These are phyloP conservation scores for Trematosphaeria pertusa DNA, from an alignment of 2,329 filamentous ascomycete genomes.

Conservation along the genomic window DNA sequence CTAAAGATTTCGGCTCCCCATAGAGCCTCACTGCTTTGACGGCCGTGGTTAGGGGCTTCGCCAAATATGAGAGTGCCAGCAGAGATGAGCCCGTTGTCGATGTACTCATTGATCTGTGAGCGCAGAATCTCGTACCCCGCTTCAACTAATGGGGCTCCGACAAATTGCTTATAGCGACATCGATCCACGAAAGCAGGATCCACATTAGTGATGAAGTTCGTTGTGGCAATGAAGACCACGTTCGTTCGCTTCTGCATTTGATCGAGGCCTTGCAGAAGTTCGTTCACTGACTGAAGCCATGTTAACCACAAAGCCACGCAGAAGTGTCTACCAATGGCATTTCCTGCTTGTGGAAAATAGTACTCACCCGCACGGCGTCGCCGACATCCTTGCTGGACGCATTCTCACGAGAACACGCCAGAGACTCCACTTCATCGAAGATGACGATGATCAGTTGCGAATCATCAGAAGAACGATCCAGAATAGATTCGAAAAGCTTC, in stretches of 20 bases:
- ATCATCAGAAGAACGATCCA: conserved; percentile 46
- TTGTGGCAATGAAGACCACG: conserved; percentile 59
- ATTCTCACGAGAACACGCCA: conserved; percentile 54
- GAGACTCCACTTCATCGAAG: conserved; percentile 60
- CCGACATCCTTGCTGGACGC: conserved; percentile 50
- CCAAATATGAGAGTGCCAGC: conserved; percentile 26
- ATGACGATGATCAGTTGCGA: conserved; percentile 54
- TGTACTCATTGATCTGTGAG: conserved; percentile 56
- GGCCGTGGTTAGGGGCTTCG: not conserved
- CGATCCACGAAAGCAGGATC: conserved; percentile 59
- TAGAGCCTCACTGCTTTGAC: too few relatives aligned
- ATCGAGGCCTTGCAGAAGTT: conserved; percentile 58
- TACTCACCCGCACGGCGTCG: conserved; percentile 53
- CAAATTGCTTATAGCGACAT: conserved; percentile 55
- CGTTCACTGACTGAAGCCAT: conserved; percentile 57
- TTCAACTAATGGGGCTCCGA: conserved; percentile 49
- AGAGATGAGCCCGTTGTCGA: conserved; percentile 17
- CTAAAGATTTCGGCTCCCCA: not conserved
- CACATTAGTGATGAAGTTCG: conserved; percentile 55
- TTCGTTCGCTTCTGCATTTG: conserved; percentile 51
- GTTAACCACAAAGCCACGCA: too few relatives aligned
- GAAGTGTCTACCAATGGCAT: too few relatives aligned
- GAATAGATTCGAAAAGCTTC: conserved; percentile 52
- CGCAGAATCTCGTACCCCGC: conserved; percentile 58
- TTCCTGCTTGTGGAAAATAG: not conserved